Evolutionary conservation across 371 early-diverging fungal species (phyloP), one percentile per base, ranked within the genome.

Genomic region (Syncephalastrum contaminatum): DNA sequence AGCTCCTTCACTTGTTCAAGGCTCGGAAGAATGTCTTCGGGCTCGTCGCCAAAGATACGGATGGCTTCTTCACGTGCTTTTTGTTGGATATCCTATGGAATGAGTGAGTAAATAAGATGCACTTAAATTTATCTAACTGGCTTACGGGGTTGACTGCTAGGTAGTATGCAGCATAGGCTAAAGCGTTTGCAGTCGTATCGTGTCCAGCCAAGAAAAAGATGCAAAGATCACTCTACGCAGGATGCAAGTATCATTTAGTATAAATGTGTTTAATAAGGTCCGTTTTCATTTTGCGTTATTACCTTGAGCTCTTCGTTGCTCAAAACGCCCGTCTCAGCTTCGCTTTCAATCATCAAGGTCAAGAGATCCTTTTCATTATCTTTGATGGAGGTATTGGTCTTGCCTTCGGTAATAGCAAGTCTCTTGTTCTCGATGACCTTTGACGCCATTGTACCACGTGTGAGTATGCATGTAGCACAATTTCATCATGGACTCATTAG

Each of bases 211-310:
- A 54, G 55, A 80, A 71, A 43, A 75, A 75, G 36, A 59, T 25
- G 73, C 62, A n/a, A 72, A 70, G 39, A 76, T 77, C 46, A 75
- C 84, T 56, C 82, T 77, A 39, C 3, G 30, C 70, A n/a, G 73
- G 44, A 12, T 12, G 19, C 6, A 20, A 1, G 19, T 43, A 16
- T 2, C 19, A 22, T 55, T 20, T 41, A 27, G 24, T 30, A 48
- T 36, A 40, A 40, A 30, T 5, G 79, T 75, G 13, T 72, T 47
- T 46, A n/a, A n/a, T n/a, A n/a, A n/a, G 59, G 51, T n/a, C 12
- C 24, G 24, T 40, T 53, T 8, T 10, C 36, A 8, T 30, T 30
- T 30, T 30, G 5, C 3, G 12, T 5, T 30, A 6, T 6, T 42
- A 58, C 66, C 12, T 45, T 48, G 4, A 66, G 49, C 16, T 67